Evolutionary conservation across 345 rosid genomes (phyloP), one percentile per base, ranked within the genome.

Genomic region (Atalantia buxifolia): DNA sequence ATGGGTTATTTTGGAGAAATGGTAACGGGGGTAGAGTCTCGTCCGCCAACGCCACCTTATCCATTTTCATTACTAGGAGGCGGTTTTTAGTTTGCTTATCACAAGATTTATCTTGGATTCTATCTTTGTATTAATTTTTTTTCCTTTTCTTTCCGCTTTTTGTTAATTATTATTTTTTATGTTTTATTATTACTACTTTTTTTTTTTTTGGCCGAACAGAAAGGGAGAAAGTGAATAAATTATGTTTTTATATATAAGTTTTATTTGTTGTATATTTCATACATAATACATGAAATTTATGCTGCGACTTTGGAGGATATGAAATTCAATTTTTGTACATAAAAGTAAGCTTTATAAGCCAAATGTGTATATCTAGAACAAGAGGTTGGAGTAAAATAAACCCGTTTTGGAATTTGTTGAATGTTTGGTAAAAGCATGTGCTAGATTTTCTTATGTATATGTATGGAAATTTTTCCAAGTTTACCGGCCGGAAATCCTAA

Each of bases 41-140:
- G 79, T 72, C 84, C 83, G 45, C 80, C 90, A 25, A 88, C 87
- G 80, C 89, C 87, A 79, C 90, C 95, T 89, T 90, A 91, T 91
- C 97, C 97, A 66, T 93, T 93, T 85, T 90, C 94, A 21, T 79
- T 93, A 67, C 86, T 93, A 57, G 95, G 88, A 55, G 91, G 94
- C 83, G 94, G 90, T 75, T 91, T 87, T 89, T 88, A 86, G 88
- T 62, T 81, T 81, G 61, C 30, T 78, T 27, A 42, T 76, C 81
- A 78, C 80, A 62, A 62, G 79, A 77, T 64, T 72, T 77, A 73
- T 81, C 70, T 76, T 81, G 70, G 56, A 72, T 83, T 85, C 71
- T 78, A 74, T 33, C 74, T 79, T 76, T 80, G n/a, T 73, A 66
- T 75, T 77, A 27, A 56, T 75, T 71, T 60, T 79, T 4, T 53